These are phyloP conservation scores for Kodamaea sp. DNA, from an alignment of 1,139 yeast species.

Conservation along the genomic window DNA sequence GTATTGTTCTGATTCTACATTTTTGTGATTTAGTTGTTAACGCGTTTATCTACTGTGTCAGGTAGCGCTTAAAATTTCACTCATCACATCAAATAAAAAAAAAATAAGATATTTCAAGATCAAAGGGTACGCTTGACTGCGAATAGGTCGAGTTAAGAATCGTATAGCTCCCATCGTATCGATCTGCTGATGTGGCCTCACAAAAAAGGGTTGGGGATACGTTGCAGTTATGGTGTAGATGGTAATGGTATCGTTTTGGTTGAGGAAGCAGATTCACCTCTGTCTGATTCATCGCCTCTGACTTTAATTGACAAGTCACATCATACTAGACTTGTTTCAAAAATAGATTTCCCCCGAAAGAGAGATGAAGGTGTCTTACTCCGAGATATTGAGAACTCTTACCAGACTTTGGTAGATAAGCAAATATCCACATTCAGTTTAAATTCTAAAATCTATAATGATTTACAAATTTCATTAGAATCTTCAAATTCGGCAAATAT, in stretches of 20 bases:
- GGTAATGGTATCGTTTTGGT: constrained; percentile 16
- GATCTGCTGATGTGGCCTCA: constrained; percentile 22
- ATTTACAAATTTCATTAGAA: constrained; percentile 6
- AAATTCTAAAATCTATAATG: constrained; percentile 14
- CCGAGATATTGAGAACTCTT: constrained; percentile 16
- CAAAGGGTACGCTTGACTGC: background rate
- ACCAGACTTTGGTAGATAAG: constrained; percentile 4
- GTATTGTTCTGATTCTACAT: no score
- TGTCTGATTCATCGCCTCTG: no score
- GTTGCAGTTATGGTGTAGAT: constrained; percentile 23
- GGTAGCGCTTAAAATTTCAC: no score
- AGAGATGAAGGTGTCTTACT: constrained; percentile 18
- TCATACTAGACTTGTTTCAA: constrained; percentile 1
- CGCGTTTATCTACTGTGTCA: no score
- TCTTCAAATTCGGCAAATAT: background rate
- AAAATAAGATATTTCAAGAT: background rate
- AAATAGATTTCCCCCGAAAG: constrained; percentile 26
- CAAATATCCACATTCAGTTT: constrained; percentile 14
- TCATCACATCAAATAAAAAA: no score
- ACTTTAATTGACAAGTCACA: no score
- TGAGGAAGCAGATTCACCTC: background rate
- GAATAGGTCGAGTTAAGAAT: no score
- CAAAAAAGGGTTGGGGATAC: constrained; percentile 19
- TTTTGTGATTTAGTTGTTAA: no score
- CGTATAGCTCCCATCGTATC: no score